Base-by-base conservation (phyloP, 192 early-diverging fungal species). In the Geranomyces variabilis region DNA sequence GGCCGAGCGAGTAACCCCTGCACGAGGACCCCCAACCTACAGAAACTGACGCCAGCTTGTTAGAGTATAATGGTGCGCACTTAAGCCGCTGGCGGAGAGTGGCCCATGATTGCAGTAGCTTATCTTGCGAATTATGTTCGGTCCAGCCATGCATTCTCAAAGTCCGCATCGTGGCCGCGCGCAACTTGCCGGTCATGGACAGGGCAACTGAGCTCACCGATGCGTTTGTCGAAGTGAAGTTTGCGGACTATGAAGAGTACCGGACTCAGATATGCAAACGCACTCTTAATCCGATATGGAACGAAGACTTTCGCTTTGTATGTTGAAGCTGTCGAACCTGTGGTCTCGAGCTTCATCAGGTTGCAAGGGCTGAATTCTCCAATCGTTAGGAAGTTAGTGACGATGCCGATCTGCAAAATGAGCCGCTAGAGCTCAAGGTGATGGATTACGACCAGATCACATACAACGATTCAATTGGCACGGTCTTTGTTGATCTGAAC, bases 151-250 rank as follows among this genome's bases (percentile, higher is more conserved):
- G 90, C 78, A 86, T 93, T 36, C 78, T 93, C 41, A 92, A 92
- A 77, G 86, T 93, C 55, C 84, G 85, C 46, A 84, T 93, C 55
- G 74, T 82, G 51, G 78, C 81, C 3, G 92, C 91, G 6, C 74
- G 90, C 63, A 89, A 93, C 66, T 83, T 93, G 67, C 92, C 92
- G 12, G 84, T 93, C 62, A 93, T 93, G 92, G 92, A 93, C 80
- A 76, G 90, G 63, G 80, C 88, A 24, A 89, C 90, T 7, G 91
- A 91, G 66, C 79, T 91, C 65, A 90, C 91, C 17, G 92, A 93
- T 74, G 92, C 92, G n/a, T 93, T 90, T 59, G 92, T 92, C 21
- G 92, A 93, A 67, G 81, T 91, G 44, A 83, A 83, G 67, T 92
- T 93, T 69, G 87, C 85, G 10, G 88, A 91, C 69, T 87, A 87